These are phyloP conservation scores for Potentilla sterilis DNA, from an alignment of 306 rosid genomes.

Conservation along the genomic window DNA sequence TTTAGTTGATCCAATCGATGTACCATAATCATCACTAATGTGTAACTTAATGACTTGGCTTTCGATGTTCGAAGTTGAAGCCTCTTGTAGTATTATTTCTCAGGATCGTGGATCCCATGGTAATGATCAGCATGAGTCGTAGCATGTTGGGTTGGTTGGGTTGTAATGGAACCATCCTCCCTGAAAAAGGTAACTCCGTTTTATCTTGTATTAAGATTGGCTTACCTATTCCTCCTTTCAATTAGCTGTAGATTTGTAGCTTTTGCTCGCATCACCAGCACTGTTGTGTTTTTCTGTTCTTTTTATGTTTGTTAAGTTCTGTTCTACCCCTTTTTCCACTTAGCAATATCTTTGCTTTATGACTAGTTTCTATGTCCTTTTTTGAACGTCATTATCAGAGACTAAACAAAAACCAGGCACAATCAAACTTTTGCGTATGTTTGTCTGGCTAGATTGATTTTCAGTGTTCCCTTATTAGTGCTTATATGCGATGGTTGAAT, in stretches of 20 bases:
- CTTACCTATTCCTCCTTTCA: slow-evolving; percentile 1
- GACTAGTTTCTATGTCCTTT: too few relatives aligned
- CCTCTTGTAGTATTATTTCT: slow-evolving; percentile 32
- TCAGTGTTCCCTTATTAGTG: background rate
- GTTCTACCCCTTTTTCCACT: background rate
- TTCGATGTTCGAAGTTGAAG: slow-evolving; percentile 34
- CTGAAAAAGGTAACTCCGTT: slow-evolving; percentile 24
- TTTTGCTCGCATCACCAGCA: background rate
- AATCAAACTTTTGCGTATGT: background rate
- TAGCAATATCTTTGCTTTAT: too few relatives aligned
- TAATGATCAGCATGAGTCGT: slow-evolving; percentile 18
- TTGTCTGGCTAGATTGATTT: background rate
- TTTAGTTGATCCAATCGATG: slow-evolving; percentile 67
- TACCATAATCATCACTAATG: slow-evolving; percentile 63
- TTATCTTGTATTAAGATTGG: background rate
- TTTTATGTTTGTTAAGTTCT: background rate
- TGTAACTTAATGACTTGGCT: slow-evolving; percentile 56
- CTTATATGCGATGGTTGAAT: background rate
- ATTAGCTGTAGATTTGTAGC: background rate
- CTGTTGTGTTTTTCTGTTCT: background rate
- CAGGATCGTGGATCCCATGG: slow-evolving; percentile 14
- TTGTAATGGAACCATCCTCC: slow-evolving; percentile 32
- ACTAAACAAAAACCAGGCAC: too few relatives aligned
- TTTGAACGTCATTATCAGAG: too few relatives aligned
- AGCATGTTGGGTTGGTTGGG: slow-evolving; percentile 26